Conservation (phyloP, 2,329 filamentous ascomycete species). For the Graphilbum ipis-grandicollis region DNA sequence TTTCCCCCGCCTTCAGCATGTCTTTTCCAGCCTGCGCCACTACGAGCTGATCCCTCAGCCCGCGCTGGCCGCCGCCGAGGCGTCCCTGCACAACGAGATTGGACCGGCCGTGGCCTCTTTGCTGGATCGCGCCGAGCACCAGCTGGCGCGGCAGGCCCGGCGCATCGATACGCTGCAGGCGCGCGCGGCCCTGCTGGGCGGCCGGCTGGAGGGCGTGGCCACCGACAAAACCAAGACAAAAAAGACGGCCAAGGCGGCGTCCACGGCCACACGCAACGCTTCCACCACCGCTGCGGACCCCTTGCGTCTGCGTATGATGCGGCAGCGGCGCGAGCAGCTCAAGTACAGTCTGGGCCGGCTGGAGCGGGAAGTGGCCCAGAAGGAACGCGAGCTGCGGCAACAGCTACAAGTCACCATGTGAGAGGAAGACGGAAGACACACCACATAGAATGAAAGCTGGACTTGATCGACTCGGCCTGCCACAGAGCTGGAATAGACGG, state of each 20-base stretch:
- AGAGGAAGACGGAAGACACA: neutral
- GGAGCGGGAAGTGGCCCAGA: slow-evolving; percentile 71
- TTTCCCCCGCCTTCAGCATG: slow-evolving; percentile 35
- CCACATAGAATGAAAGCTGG: no score
- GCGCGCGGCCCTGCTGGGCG: slow-evolving; percentile 68
- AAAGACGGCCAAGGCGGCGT: neutral
- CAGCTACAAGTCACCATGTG: slow-evolving; percentile 15
- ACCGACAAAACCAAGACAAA: slow-evolving; percentile 10
- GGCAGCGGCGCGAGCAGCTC: slow-evolving; percentile 69
- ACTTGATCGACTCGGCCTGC: no score
- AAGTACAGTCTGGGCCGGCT: slow-evolving; percentile 76
- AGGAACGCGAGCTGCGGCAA: slow-evolving; percentile 40
- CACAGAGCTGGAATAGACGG: no score
- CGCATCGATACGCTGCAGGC: slow-evolving; percentile 73
- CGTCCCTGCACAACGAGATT: slow-evolving; percentile 73
- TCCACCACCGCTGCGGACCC: slow-evolving; percentile 16
- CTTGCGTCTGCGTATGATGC: slow-evolving; percentile 40
- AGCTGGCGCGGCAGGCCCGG: slow-evolving; percentile 67
- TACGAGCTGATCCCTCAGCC: slow-evolving; percentile 85
- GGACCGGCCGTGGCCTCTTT: slow-evolving; percentile 70
- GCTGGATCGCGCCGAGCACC: slow-evolving; percentile 63
- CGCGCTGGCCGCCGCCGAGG: slow-evolving; percentile 64
- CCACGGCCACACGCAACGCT: slow-evolving; percentile 3
- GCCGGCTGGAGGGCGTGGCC: slow-evolving; percentile 28
- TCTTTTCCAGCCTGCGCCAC: slow-evolving; percentile 52